phyloP scores from a whole-genome alignment of 768 basidiomycete genomes.

The Tylopilus cervinicoccineus region DNA sequence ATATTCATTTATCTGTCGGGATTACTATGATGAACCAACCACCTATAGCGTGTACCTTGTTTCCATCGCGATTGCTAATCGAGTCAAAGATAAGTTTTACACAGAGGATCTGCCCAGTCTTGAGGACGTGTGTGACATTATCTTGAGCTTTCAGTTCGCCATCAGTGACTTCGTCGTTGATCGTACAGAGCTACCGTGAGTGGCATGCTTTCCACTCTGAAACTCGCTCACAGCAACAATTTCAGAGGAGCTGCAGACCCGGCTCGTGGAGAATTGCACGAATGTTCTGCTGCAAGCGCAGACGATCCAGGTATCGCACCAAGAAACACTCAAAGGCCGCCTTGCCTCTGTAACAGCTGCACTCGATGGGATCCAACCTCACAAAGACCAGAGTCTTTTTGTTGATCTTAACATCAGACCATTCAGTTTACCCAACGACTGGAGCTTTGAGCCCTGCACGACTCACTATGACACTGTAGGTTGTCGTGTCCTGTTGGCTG shows the following conservation, averaged over 20 bases:
- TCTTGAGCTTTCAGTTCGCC: conserved; percentile 6
- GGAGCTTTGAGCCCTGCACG: conserved; percentile 71
- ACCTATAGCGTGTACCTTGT: conserved; percentile 61
- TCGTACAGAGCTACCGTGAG: conserved; percentile 68
- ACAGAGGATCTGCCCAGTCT: conserved; percentile 61
- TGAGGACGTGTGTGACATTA: conserved; percentile 56
- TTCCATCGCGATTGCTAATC: conserved; percentile 66
- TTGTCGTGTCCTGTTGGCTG: neutral
- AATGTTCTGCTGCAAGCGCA: conserved; percentile 58
- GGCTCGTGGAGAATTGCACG: conserved; percentile 53
- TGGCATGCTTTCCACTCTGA: neutral
- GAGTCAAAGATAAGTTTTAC: conserved; percentile 67
- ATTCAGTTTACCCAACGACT: conserved; percentile 62
- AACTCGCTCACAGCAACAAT: neutral
- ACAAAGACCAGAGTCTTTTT: conserved; percentile 66
- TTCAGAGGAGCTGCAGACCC: conserved; percentile 69
- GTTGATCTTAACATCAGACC: conserved; percentile 66
- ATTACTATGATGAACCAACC: neutral
- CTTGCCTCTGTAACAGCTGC: conserved; percentile 44
- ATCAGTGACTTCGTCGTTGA: conserved; percentile 10
- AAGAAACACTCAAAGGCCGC: conserved; percentile 53
- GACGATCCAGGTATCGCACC: conserved; percentile 52
- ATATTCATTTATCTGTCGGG: neutral
- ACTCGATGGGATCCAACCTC: conserved; percentile 49
- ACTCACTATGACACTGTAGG: conserved; percentile 74